Conservation (phyloP, 768 basidiomycete species). For the Lactifluus subvellereus region DNA sequence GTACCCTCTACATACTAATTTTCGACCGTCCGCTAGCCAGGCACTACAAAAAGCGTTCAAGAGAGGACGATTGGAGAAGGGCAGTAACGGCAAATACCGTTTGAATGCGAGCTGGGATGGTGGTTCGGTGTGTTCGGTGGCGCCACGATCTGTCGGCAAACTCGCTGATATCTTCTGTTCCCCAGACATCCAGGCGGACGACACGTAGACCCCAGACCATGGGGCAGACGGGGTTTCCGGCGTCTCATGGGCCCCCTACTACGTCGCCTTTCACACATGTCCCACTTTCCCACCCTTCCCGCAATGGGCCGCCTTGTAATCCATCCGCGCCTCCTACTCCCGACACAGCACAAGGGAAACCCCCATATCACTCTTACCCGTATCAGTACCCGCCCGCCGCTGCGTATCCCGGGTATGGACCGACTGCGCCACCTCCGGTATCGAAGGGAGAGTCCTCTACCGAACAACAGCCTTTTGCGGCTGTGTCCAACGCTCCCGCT, state of each 20-base stretch:
- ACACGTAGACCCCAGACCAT: slow-evolving; percentile 73
- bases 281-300: slow-evolving; percentile 16
- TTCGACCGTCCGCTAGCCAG: slow-evolving; percentile 84
- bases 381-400: slow-evolving; percentile 36
- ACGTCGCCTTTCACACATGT: slow-evolving; percentile 17
- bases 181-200: slow-evolving; percentile 68
- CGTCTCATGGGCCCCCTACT: slow-evolving; percentile 1
- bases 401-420: slow-evolving; percentile 29
- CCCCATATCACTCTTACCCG: slow-evolving; percentile 35
- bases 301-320: slow-evolving; percentile 18
- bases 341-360: slow-evolving; percentile 29
- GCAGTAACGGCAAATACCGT: slow-evolving; percentile 64
- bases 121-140: slow-evolving; percentile 55
- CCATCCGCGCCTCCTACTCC: slow-evolving; percentile 34
- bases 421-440: slow-evolving; percentile 23
- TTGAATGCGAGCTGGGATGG: slow-evolving; percentile 77
- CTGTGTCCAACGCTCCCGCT: neutral
- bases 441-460: slow-evolving; percentile 1
- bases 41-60: slow-evolving; percentile 83
- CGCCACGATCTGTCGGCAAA: too few species aligned
- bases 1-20: slow-evolving; percentile 84
- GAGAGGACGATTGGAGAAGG: slow-evolving; percentile 75
- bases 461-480: neutral
- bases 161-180: slow-evolving; percentile 1
- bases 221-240: slow-evolving; percentile 28